Percentiles rank a stretch among this genome's conserved stretches.
phyloP scores from a whole-genome alignment of 306 rosid genomes.

The Medicago ruthenica region DNA sequence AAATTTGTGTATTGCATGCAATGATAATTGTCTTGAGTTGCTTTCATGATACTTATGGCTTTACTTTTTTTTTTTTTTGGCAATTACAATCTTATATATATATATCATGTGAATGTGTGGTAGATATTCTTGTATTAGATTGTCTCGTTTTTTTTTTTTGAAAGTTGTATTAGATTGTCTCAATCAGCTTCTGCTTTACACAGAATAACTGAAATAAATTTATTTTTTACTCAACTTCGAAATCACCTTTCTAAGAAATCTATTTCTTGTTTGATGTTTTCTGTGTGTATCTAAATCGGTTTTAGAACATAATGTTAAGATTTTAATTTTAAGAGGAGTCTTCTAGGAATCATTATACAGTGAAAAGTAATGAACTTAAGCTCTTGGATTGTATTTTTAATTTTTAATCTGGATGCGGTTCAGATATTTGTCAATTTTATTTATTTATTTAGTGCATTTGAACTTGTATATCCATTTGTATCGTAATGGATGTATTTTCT shows the following conservation, averaged over 20 bases:
- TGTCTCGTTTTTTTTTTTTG: too few species aligned
- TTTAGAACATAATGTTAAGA: too few species aligned
- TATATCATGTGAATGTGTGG: too few species aligned
- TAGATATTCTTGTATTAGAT: too few species aligned
- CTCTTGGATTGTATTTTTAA: not conserved
- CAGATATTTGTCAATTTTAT: not conserved
- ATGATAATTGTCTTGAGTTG: conserved; percentile 19
- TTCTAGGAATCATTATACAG: not conserved
- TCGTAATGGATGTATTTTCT: conserved; percentile 27
- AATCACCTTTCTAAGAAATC: not conserved
- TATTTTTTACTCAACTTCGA: not conserved
- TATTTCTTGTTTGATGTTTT: too few species aligned
- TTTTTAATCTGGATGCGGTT: not conserved
- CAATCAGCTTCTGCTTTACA: not conserved
- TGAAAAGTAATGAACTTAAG: not conserved
- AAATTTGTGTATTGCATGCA: conserved; percentile 16
- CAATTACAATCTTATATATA: too few species aligned
- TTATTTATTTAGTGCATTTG: not conserved
- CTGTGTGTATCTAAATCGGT: too few species aligned
- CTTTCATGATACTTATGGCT: too few species aligned
- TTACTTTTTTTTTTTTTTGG: too few species aligned
- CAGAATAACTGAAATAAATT: too few species aligned
- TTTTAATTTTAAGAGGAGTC: not conserved
- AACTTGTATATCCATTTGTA: conserved; percentile 14
- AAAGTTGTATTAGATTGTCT: not conserved